Evolutionary conservation across 2,329 filamentous ascomycete species (phyloP), one percentile per base, ranked within the genome.

Genomic region (Colletotrichum tamarilloi): DNA sequence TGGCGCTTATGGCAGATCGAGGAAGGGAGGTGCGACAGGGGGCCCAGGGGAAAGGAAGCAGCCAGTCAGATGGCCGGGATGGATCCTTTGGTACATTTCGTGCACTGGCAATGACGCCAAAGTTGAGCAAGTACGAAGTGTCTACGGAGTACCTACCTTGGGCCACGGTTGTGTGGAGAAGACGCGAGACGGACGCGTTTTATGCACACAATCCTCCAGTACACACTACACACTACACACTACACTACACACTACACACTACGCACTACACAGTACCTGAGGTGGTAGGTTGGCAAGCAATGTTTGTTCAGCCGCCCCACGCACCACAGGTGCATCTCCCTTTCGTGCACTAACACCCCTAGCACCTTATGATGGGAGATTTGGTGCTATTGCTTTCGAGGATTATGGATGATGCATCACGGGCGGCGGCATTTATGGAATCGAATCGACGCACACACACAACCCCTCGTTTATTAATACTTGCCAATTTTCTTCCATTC

Each of bases 1-100:
- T 52, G 60, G 67, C 70, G 70, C 70, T 73, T 65, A 73, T 65
- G 66, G 59, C 69, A 72, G 69, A 72, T 72, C 69, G 58, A 64
- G 65, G 67, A 59, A 55, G 42, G 28, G 60, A 73, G 70, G 67
- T 73, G 66, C 60, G 70, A 73, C 70, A 70, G 70, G 70, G 66
- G 60, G 19, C 6, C 14, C 14, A 11, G n/a, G 32, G 12, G 60
- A 22, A 35, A 49, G 19, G 9, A 12, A 60, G 22, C 14, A 12
- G n/a, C 71, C 71, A 70, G 32, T 66, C 7, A 71, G 56, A 65
- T 53, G 71, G 55, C 30, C 60, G 55, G 69, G n/a, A 30, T 26
- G 49, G 35, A 19, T 11, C 11, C 19, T n/a, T 19, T n/a, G 26
- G 30, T 35, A 9, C 42, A 16, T 16, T 42, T 42, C 12, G 38